Base-by-base conservation (phyloP, 768 basidiomycete genomes). In the Rhodotorula diobovata region DNA sequence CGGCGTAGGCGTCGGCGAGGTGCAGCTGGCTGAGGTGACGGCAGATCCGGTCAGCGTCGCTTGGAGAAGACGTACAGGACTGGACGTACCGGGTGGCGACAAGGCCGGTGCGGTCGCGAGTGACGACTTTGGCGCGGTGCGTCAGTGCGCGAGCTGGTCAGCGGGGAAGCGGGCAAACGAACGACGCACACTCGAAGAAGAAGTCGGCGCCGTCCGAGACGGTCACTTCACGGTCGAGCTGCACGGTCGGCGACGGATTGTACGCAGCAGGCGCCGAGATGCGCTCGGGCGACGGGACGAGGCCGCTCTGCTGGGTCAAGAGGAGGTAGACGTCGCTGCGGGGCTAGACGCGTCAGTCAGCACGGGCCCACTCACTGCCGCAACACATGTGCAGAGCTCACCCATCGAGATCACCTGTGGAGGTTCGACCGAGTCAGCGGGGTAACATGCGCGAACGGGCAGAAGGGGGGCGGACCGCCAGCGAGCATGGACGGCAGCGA, bases 1-100 rank as follows among this genome's bases (percentile, higher is more conserved):
- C 45, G 2, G 68, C 46, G 48, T 67, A 58, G n/a, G 60, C 65
- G 59, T 78, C 78, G 34, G 78, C 78, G 43, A 75, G 61, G 18
- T 55, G 61, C 7, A 77, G 71, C 39, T 76, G 75, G 28, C 60
- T 48, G 46, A 35, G 45, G 10, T n/a, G n/a, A 18, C 16, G 35
- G 21, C 2, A 9, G 56, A 39, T 20, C 7, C 16, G n/a, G 15
- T 39, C 21, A 57, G 23, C 11, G 9, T 6, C 9, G 56, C 11
- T n/a, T 9, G 55, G 14, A 35, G 21, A 12, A 39, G 34, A 39
- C 16, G 35, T 6, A 12, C n/a, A 35, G 56, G 21, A 37, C 45
- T 9, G 5, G 20, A 46, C 56, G 15, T 35, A 35, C 56, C 72
- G 63, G 4, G 64, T 67, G 5, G 73, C 71, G 37, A 78, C 67